These are phyloP conservation scores for Emmonsia crescens DNA, from an alignment of 2,329 filamentous ascomycete species.

Conservation along the genomic window DNA sequence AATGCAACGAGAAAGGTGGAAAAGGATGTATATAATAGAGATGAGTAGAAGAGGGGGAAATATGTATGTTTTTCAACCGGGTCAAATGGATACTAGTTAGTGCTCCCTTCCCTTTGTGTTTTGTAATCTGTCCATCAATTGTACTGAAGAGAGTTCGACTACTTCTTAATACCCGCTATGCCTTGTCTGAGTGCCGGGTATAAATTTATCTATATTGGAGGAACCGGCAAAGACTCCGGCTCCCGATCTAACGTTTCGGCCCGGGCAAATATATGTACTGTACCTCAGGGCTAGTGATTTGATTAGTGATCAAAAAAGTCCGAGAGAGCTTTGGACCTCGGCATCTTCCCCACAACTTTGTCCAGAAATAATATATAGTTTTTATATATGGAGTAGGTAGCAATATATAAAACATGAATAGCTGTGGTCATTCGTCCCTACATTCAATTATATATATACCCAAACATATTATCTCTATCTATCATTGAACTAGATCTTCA, in stretches of 20 bases:
- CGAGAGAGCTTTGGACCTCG: constrained; percentile 1
- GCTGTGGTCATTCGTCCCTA: not conserved
- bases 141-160: too few relatives aligned
- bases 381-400: not conserved
- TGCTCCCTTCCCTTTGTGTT: too few relatives aligned
- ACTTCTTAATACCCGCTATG: not conserved
- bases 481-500: not conserved
- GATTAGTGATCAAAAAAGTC: too few relatives aligned
- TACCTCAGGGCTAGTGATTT: too few relatives aligned
- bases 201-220: not conserved
- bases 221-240: not conserved
- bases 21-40: not conserved
- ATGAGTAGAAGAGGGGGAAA: not conserved
- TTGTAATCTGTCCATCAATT: not conserved
- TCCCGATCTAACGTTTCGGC: not conserved
- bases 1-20: not conserved
- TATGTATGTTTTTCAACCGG: not conserved
- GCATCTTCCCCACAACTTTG: not conserved
- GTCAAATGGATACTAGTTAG: not conserved
- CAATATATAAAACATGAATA: not conserved
- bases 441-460: not conserved
- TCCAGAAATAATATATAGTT: not conserved
- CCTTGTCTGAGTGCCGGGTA: not conserved
- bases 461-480: not conserved
- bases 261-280: not conserved